Evolutionary conservation across 2,329 filamentous ascomycete genomes (phyloP).

Genomic region (Fusarium napiforme): DNA sequence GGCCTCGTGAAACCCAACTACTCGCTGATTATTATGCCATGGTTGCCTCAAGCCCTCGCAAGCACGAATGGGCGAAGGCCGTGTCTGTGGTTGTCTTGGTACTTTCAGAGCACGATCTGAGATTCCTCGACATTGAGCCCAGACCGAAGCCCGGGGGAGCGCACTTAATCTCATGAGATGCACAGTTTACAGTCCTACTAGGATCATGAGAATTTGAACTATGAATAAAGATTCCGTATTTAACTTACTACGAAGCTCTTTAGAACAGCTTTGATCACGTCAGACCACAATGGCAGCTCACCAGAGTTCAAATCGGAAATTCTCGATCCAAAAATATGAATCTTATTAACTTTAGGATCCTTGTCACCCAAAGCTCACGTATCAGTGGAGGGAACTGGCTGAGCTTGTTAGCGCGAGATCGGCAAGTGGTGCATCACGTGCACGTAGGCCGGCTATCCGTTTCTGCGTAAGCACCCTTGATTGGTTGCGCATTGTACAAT

Average conservation of each 20-base stretch:
- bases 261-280: background rate
- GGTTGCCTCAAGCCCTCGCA: constrained; percentile 10
- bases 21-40: constrained; percentile 28
- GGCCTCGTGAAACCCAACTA: constrained; percentile 41
- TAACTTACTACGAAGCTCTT: constrained; percentile 24
- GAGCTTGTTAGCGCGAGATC: background rate
- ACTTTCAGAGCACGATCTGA: constrained; percentile 22
- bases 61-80: constrained; percentile 10
- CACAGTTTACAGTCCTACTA: constrained; percentile 14
- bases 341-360: constrained; percentile 15
- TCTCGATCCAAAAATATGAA: constrained; percentile 21
- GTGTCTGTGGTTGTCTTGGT: constrained; percentile 10
- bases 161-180: constrained; percentile 38
- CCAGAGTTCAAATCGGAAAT: constrained; percentile 2
- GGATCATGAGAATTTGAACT: constrained; percentile 15
- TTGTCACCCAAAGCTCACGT: constrained; percentile 2
- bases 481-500: constrained; percentile 36
- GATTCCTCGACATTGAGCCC: constrained; percentile 35
- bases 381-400: background rate
- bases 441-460: background rate
- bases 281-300: constrained; percentile 6
- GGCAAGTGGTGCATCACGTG: constrained; percentile 27
- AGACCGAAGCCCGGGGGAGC: constrained; percentile 39
- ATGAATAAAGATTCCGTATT: background rate
- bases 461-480: background rate